phyloP scores from a whole-genome alignment of 352 stramenopile species.

The Globisporangium megalacanthum region DNA sequence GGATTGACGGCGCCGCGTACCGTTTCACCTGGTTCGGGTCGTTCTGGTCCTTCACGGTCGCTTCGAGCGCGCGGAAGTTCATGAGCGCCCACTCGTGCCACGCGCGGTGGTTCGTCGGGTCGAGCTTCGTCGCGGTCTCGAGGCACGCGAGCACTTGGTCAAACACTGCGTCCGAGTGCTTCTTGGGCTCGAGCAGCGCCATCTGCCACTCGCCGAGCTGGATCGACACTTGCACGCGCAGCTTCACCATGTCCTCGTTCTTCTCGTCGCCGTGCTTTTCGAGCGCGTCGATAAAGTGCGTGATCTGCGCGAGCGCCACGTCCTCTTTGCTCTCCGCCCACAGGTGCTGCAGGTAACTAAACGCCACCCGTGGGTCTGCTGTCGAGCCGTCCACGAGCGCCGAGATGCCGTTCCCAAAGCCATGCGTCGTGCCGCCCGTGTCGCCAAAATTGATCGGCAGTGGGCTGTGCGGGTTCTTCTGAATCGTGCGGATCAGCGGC shows the following conservation, averaged over 20 bases:
- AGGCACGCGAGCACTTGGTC: constrained; percentile 78
- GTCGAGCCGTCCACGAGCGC: constrained; percentile 61
- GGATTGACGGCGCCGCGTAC: constrained; percentile 92
- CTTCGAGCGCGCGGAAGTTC: constrained; percentile 91
- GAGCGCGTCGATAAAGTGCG: constrained; percentile 79
- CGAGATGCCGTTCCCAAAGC: constrained; percentile 48
- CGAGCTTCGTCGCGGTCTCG: constrained; percentile 71
- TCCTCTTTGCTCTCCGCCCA: constrained; percentile 83
- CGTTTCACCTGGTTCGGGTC: constrained; percentile 39
- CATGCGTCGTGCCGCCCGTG: constrained; percentile 34
- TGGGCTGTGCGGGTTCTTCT: constrained; percentile 53
- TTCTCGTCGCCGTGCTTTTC: constrained; percentile 58
- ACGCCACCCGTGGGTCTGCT: constrained; percentile 70
- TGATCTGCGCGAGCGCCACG: constrained; percentile 76
- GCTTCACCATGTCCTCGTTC: constrained; percentile 61
- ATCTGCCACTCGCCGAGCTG: constrained; percentile 85
- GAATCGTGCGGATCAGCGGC: constrained; percentile 76
- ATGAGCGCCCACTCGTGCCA: constrained; percentile 99
- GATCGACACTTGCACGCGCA: constrained; percentile 85
- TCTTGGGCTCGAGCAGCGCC: constrained; percentile 61
- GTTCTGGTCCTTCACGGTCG: constrained; percentile 45
- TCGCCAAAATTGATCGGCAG: constrained; percentile 68
- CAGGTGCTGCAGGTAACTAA: constrained; percentile 77
- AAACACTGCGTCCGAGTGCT: constrained; percentile 69
- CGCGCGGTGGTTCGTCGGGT: constrained; percentile 93